Conservation (phyloP, 441 rosid species). For the Melastoma candidum region DNA sequence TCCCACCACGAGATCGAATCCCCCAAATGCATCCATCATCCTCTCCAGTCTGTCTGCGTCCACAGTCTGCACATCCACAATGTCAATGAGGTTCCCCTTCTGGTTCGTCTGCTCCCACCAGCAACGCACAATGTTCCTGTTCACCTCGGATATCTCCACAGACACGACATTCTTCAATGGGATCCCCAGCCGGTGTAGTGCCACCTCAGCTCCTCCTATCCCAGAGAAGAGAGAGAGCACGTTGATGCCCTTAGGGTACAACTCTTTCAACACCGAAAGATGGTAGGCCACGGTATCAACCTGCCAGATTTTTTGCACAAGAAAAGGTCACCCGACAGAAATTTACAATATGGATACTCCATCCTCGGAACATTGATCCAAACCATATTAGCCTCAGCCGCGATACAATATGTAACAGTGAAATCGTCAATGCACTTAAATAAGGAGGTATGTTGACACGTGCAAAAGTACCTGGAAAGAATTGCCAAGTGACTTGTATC, state of each 20-base stretch:
- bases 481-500: constrained; percentile 81
- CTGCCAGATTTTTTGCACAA: constrained; percentile 23
- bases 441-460: too few species aligned
- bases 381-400: too few species aligned
- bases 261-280: constrained; percentile 49
- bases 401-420: too few species aligned
- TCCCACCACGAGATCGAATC: constrained; percentile 74
- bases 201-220: constrained; percentile 92
- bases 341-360: too few species aligned
- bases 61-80: constrained; percentile 41
- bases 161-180: constrained; percentile 61
- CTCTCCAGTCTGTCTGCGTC: constrained; percentile 32
- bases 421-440: too few species aligned
- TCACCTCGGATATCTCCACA: constrained; percentile 60
- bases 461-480: constrained; percentile 61
- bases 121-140: constrained; percentile 40
- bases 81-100: constrained; percentile 42
- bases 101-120: constrained; percentile 95
- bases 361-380: too few species aligned
- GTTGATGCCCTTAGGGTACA: constrained; percentile 64
- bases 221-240: constrained; percentile 86
- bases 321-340: not conserved
- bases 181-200: constrained; percentile 68
- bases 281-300: constrained; percentile 94
- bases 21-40: constrained; percentile 46